Evolutionary conservation across 306 rosid species (phyloP), one percentile per base, ranked within the genome.

Genomic region (Abrus precatorius): DNA sequence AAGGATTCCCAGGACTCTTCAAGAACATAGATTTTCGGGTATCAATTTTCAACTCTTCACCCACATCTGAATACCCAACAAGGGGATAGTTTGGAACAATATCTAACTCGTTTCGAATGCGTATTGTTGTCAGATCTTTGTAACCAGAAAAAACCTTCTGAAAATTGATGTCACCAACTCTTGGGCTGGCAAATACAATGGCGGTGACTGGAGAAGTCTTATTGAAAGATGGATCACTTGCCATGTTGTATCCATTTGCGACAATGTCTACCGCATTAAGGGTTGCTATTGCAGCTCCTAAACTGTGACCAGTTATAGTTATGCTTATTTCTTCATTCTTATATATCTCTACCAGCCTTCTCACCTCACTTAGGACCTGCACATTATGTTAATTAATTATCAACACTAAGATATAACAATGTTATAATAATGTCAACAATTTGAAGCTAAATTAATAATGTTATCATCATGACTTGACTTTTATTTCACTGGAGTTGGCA

Each of bases 251-350:
- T 0, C 88, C 83, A 53, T 91, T 95, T 59, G 88, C 63, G 3
- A 87, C 96, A 56, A 95, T 95, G 86, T 95, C 99, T 0, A 85
- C 48, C 14, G 97, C 97, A 12, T 83, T 95, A 0, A 93, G 86
- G 3, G 98, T 93, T 41, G 98, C 94, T 20, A 91, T 7, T 71
- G 98, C 95, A 7, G 96, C 97, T 2, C 99, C 99, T 74, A 95
- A 83, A 76, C 99, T 95, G 72, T 93, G 98, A 4, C 97, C 99
- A 0, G 94, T 87, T 52, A 88, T 52, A 0, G 93, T 90, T 84
- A 95, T 95, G 90, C 99, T 95, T 45, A 89, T 83, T 72, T 95
- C 99, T 54, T 95, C 96, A 9, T 86, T 45, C 80, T 95, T 87
- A 65, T 79, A 95, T 66, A 77, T 29, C 20, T 91, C 96, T 63